phyloP scores from a whole-genome alignment of 2,329 filamentous ascomycete species.

The Chaetomium sp. region DNA sequence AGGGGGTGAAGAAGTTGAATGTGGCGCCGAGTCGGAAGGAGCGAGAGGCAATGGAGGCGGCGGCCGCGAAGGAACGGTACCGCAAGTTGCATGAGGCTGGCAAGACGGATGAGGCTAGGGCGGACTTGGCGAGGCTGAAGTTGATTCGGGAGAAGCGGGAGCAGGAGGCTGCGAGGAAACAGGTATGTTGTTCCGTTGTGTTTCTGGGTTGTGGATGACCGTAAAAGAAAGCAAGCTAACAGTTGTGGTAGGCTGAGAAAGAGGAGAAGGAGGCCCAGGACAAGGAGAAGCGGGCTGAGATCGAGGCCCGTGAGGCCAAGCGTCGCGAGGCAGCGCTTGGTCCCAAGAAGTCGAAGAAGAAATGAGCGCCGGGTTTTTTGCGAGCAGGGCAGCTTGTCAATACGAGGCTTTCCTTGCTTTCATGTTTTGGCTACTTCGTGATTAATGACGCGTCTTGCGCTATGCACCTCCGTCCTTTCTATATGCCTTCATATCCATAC shows the following conservation, averaged over 20 bases:
- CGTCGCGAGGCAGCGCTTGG: constrained; percentile 47
- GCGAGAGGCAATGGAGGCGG: constrained; percentile 73
- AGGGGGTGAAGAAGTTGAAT: constrained; percentile 49
- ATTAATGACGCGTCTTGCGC: neutral
- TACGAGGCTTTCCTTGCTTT: neutral
- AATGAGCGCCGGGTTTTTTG: constrained; percentile 12
- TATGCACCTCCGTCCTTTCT: neutral
- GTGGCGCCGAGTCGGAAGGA: constrained; percentile 45
- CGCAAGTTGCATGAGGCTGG: constrained; percentile 87
- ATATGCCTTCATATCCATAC: too few species aligned
- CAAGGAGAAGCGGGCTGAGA: constrained; percentile 41
- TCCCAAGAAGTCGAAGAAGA: constrained; percentile 36
- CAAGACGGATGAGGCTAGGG: constrained; percentile 92
- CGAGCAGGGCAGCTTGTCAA: neutral
- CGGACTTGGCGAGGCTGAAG: constrained; percentile 76
- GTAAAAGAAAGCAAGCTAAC: neutral
- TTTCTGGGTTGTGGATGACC: too few species aligned
- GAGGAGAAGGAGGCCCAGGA: constrained; percentile 50
- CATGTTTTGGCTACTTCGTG: neutral
- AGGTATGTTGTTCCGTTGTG: constrained; percentile 46
- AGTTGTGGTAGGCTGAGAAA: constrained; percentile 45
- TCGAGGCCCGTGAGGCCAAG: constrained; percentile 51
- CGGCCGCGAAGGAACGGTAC: constrained; percentile 83
- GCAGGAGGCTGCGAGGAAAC: constrained; percentile 73
- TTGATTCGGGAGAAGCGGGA: constrained; percentile 81